Conservation (phyloP, 2,329 filamentous ascomycete species). For the Dactylonectria macrodidyma region DNA sequence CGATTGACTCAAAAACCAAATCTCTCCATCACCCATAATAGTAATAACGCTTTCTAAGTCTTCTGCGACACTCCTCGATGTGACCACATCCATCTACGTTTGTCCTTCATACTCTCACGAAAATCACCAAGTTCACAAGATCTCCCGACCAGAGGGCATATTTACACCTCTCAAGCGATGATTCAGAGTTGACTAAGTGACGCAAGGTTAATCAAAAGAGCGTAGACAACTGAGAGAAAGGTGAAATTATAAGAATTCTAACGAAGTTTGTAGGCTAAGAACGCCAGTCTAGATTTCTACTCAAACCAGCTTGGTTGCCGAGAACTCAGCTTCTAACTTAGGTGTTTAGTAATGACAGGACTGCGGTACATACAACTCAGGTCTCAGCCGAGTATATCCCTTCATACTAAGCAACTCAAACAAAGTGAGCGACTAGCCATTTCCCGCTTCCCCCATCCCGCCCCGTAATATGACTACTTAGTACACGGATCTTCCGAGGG, state of each 20-base stretch:
- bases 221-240: neutral
- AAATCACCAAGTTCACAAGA: constrained; percentile 1
- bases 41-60: neutral
- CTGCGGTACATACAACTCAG: neutral
- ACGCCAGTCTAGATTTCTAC: neutral
- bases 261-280: neutral
- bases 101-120: neutral
- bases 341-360: neutral
- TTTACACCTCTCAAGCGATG: neutral
- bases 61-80: neutral
- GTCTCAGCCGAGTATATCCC: neutral
- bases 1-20: neutral
- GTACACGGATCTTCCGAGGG: neutral
- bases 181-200: neutral
- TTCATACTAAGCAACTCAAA: neutral
- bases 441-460: neutral
- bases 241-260: neutral
- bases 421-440: neutral
- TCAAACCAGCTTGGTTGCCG: neutral
- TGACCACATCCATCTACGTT: neutral
- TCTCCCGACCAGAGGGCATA: neutral
- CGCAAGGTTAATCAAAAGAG: neutral
- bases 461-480: neutral
- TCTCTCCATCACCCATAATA: neutral
- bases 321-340: neutral